These are phyloP conservation scores for Gossypium gossypioides DNA, from an alignment of 441 rosid genomes.

Conservation along the genomic window DNA sequence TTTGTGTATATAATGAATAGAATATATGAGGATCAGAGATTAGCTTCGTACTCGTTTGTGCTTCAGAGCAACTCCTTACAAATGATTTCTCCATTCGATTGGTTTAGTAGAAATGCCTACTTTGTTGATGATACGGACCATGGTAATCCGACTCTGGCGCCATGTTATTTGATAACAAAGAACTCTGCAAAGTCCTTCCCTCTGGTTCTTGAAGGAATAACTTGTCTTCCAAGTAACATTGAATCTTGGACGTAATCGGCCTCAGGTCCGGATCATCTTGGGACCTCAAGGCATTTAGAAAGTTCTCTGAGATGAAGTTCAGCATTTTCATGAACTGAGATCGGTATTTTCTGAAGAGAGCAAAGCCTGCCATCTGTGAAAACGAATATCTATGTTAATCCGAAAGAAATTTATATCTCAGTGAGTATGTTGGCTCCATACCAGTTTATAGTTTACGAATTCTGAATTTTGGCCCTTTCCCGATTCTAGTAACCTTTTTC, in stretches of 20 bases:
- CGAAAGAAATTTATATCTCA: neutral
- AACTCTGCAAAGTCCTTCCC: constrained; percentile 40
- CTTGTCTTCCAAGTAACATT: constrained; percentile 51
- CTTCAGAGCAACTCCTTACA: neutral
- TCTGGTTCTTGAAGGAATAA: constrained; percentile 55
- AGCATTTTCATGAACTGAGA: constrained; percentile 60
- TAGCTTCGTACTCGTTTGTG: neutral
- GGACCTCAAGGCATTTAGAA: constrained; percentile 37
- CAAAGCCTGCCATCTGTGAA: constrained; percentile 72
- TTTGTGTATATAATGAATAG: no score
- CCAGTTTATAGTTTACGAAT: neutral
- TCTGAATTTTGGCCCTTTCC: constrained; percentile 13
- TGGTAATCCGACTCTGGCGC: constrained; percentile 25
- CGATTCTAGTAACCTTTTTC: neutral
- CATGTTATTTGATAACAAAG: constrained; percentile 34
- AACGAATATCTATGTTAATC: constrained; percentile 4
- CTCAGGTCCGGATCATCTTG: constrained; percentile 38
- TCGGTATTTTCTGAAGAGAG: constrained; percentile 45
- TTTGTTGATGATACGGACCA: constrained; percentile 7
- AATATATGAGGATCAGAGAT: neutral
- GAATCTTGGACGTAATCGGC: constrained; percentile 35
- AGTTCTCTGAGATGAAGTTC: constrained; percentile 42
- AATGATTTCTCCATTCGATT: neutral
- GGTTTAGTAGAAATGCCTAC: constrained; percentile 4
- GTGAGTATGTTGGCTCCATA: neutral